Evolutionary conservation across 768 basidiomycete genomes (phyloP).

Genomic region (Calocybe cyanea): DNA sequence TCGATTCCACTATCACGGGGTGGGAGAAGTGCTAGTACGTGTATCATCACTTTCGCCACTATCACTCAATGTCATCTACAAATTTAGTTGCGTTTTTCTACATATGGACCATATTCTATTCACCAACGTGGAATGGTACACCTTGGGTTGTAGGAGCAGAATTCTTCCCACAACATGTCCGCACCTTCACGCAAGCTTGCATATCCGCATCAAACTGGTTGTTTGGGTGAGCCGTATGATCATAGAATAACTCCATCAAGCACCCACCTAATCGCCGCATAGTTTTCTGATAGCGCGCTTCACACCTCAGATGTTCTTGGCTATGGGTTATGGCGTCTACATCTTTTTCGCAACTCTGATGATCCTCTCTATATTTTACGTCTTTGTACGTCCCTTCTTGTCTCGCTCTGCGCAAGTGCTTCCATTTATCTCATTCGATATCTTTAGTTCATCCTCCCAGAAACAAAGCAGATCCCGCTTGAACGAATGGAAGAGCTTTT

Average conservation of each 20-base stretch:
- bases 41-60: conserved; percentile 7
- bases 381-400: conserved; percentile 23
- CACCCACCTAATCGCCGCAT: neutral
- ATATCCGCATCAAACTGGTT: conserved; percentile 35
- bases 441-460: conserved; percentile 31
- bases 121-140: conserved; percentile 40
- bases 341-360: conserved; percentile 33
- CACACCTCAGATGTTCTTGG: conserved; percentile 34
- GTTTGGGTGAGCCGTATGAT: conserved; percentile 20
- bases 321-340: conserved; percentile 35
- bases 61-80: neutral
- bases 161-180: conserved; percentile 38
- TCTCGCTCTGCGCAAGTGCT: neutral
- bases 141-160: conserved; percentile 44
- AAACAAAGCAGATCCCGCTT: conserved; percentile 37
- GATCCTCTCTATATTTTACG: conserved; percentile 29
- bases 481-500: conserved; percentile 42
- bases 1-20: conserved; percentile 18
- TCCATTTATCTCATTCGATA: neutral
- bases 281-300: conserved; percentile 34
- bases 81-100: conserved; percentile 31
- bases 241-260: neutral
- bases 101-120: conserved; percentile 35
- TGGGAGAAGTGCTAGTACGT: conserved; percentile 28
- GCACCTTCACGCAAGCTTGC: conserved; percentile 34